Evolutionary conservation across 2,329 filamentous ascomycete species (phyloP).

Genomic region (Botrytis fabae): DNA sequence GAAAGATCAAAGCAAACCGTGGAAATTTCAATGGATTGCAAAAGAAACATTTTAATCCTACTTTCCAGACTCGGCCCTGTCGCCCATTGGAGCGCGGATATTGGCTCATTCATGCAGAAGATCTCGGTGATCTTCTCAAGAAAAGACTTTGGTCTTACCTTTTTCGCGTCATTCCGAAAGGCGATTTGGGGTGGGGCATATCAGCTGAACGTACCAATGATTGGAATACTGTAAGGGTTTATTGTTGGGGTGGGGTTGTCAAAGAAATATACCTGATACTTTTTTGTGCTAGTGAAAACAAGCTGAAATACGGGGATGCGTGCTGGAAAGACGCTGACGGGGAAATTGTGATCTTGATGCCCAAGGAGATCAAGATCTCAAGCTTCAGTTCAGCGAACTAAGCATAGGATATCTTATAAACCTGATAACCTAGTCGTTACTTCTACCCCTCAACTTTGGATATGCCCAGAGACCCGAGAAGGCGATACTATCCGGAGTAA

Average conservation of each 20-base stretch:
- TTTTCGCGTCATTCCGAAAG: constrained; percentile 57
- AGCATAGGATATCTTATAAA: not conserved
- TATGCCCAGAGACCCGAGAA: not conserved
- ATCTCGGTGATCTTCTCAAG: constrained; percentile 54
- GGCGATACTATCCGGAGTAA: not conserved
- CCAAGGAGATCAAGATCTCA: not conserved
- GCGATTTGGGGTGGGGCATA: constrained; percentile 66
- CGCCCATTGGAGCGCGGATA: constrained; percentile 70
- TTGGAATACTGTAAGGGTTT: constrained; percentile 58
- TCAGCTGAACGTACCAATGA: constrained; percentile 52
- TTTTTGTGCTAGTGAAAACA: constrained; percentile 68
- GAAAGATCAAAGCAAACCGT: constrained; percentile 50
- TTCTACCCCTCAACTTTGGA: not conserved
- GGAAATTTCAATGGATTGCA: constrained; percentile 48
- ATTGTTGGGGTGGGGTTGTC: constrained; percentile 75
- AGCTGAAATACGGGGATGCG: constrained; percentile 57
- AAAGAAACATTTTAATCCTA: constrained; percentile 44
- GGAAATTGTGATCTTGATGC: constrained; percentile 35
- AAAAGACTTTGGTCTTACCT: constrained; percentile 63
- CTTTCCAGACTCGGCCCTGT: constrained; percentile 50
- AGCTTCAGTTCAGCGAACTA: not conserved
- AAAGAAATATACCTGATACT: constrained; percentile 74
- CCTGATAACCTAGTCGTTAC: not conserved
- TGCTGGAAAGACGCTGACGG: constrained; percentile 68
- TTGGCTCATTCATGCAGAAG: constrained; percentile 65